A percentile compares a stretch with the other conserved stretches of the same genome.
Evolutionary conservation across 2,329 filamentous ascomycete species (phyloP).

Genomic region (Dothideomycetes sp.): DNA sequence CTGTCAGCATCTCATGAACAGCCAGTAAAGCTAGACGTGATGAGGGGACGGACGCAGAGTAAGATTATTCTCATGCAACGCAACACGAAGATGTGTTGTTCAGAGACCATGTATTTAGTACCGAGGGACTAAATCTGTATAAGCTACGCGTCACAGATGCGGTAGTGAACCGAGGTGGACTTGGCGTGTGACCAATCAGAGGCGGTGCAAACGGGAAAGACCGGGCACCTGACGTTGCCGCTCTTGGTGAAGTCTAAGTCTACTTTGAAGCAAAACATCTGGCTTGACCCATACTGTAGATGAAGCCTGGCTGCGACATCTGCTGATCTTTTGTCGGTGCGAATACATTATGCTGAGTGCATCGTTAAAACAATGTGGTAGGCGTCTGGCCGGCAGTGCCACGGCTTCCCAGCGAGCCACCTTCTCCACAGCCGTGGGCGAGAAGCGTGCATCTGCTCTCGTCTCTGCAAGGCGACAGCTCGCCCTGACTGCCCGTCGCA

Average conservation of each 20-base stretch:
- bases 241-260: too few species aligned
- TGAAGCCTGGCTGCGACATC: not conserved
- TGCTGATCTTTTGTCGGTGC: not conserved
- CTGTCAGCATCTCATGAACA: not conserved
- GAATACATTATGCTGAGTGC: conserved; percentile 56
- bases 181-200: too few species aligned
- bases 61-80: conserved; percentile 2
- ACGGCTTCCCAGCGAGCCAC: conserved; percentile 36
- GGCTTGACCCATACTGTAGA: too few species aligned
- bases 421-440: conserved; percentile 30
- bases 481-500: conserved; percentile 35
- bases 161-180: too few species aligned
- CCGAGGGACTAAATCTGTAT: too few species aligned
- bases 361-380: conserved; percentile 54
- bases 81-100: too few species aligned
- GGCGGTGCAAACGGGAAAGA: too few species aligned
- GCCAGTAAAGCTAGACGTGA: not conserved
- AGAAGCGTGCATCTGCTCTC: conserved; percentile 27
- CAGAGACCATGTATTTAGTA: too few species aligned
- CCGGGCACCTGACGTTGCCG: too few species aligned
- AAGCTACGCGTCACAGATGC: too few species aligned
- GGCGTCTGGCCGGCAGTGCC: conserved; percentile 46
- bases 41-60: conserved; percentile 7
- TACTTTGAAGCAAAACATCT: too few species aligned
- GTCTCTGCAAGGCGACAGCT: conserved; percentile 37